These are phyloP conservation scores for Cicer cuneatum DNA, from an alignment of 306 rosid genomes.

Conservation along the genomic window DNA sequence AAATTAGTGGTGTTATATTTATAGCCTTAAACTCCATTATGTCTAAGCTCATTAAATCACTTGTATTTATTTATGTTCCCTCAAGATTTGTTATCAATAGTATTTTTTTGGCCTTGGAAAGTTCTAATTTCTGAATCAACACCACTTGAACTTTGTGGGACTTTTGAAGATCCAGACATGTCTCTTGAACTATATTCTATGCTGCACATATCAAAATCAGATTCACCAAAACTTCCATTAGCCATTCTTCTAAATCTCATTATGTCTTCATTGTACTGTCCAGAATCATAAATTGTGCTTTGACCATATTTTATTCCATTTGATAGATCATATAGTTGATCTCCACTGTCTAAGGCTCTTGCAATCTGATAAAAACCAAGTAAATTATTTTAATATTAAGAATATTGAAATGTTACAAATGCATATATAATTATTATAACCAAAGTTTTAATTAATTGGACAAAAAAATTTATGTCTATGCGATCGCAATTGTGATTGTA, in stretches of 20 bases:
- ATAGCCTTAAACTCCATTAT: slow-evolving; percentile 24
- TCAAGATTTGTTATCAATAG: slow-evolving; percentile 28
- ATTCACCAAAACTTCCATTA: slow-evolving; percentile 53
- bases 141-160: slow-evolving; percentile 43
- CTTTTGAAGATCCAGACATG: slow-evolving; percentile 45
- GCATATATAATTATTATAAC: neutral
- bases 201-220: slow-evolving; percentile 55
- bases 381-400: slow-evolving; percentile 7
- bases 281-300: slow-evolving; percentile 75
- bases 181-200: slow-evolving; percentile 54
- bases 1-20: neutral
- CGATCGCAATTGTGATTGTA: too few species aligned
- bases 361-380: slow-evolving; percentile 63
- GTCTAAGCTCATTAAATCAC: slow-evolving; percentile 19
- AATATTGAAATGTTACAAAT: neutral
- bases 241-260: slow-evolving; percentile 67
- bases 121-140: slow-evolving; percentile 59
- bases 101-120: slow-evolving; percentile 33
- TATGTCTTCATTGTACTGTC: slow-evolving; percentile 70
- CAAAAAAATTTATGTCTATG: too few species aligned
- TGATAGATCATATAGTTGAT: slow-evolving; percentile 68
- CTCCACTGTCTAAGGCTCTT: slow-evolving; percentile 78
- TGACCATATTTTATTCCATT: slow-evolving; percentile 92
- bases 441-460: neutral
- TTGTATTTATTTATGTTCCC: slow-evolving; percentile 24